Evolutionary conservation across 2,329 filamentous ascomycete genomes (phyloP), one percentile per base, ranked within the genome.

Genomic region (Teratosphaeria epicoccoides): DNA sequence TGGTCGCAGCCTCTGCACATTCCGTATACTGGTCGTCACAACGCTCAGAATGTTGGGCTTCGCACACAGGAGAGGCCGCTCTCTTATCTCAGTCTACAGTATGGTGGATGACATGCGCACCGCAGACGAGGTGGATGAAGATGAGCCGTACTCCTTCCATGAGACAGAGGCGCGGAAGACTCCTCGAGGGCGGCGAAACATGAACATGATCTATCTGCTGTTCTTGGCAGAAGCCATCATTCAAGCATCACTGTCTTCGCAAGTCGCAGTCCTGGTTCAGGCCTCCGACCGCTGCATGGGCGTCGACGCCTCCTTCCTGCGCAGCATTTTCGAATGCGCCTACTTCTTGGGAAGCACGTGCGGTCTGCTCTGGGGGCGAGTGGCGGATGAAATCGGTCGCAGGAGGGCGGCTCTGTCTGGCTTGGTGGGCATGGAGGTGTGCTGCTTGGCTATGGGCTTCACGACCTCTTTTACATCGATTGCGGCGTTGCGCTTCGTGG

Each of bases 201-300:
- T 73, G 57, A 63, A 62, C 49, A 63, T 75, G 55, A 70, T 75
- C 46, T 74, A 73, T 57, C 60, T 73, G 24, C 59, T 75, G 24
- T 73, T 74, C 52, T 64, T 76, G n/a, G 72, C 72, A 6, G 73
- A 75, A 63, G 72, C 72, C 65, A 73, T 75, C 59, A 73, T 75
- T 69, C 69, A 72, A 24, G 72, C 73, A n/a, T 73, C 70, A 49
- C 66, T 75, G 6, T 71, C 73, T 47, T 68, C 72, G 12, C 72
- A 74, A 52, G 68, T 75, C 37, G 69, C 71, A 54, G 70, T 74
- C 62, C 66, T 75, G 17, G 62, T 73, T 24, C 17, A 24, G 2
- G 70, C 70, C n/a, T 64, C 70, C 23, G 66, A 72, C 25, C 70
- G 66, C 51, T 75, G 73, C 57, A 68, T 70, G 43, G 70, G 66